phyloP scores from a whole-genome alignment of 208 protist genomes.

The Acanthamoeba lugdunensis region DNA sequence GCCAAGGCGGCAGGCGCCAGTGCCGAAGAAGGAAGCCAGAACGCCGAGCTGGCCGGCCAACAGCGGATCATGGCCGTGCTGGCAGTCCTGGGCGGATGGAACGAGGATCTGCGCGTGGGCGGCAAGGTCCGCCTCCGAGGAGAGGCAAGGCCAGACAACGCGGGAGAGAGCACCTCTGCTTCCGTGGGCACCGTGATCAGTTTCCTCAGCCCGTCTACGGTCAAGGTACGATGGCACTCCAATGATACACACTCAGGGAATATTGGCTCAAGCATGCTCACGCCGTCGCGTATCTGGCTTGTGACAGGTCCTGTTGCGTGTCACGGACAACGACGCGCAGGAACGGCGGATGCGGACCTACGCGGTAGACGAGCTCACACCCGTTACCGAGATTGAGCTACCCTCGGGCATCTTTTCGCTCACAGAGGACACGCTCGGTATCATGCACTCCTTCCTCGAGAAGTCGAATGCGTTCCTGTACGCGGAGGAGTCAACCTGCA shows the following conservation, averaged over 20 bases:
- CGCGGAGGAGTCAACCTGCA: not conserved
- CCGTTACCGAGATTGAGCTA: slow-evolving; percentile 3
- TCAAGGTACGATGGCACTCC: not conserved
- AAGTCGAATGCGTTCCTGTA: slow-evolving; percentile 39
- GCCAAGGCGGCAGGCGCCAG: not conserved
- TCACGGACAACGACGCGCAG: not conserved
- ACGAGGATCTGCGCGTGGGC: slow-evolving; percentile 31
- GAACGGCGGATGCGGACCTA: not conserved
- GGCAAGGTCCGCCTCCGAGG: slow-evolving; percentile 12
- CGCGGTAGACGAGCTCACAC: not conserved
- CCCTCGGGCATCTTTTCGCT: not conserved
- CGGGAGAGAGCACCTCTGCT: not conserved
- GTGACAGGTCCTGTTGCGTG: not conserved
- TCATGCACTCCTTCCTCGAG: not conserved
- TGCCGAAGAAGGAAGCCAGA: not conserved
- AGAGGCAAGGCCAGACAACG: too few species aligned
- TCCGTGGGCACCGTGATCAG: not conserved
- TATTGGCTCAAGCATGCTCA: not conserved
- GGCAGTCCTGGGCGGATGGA: slow-evolving; percentile 23
- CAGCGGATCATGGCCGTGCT: not conserved
- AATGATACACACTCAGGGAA: too few species aligned
- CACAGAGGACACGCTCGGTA: not conserved
- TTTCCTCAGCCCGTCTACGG: slow-evolving; percentile 1
- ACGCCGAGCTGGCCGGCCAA: not conserved
- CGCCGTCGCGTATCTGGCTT: too few species aligned